These are phyloP conservation scores for Elymus sibiricus DNA, from an alignment of 176 grass and related monocot species.

Conservation along the genomic window DNA sequence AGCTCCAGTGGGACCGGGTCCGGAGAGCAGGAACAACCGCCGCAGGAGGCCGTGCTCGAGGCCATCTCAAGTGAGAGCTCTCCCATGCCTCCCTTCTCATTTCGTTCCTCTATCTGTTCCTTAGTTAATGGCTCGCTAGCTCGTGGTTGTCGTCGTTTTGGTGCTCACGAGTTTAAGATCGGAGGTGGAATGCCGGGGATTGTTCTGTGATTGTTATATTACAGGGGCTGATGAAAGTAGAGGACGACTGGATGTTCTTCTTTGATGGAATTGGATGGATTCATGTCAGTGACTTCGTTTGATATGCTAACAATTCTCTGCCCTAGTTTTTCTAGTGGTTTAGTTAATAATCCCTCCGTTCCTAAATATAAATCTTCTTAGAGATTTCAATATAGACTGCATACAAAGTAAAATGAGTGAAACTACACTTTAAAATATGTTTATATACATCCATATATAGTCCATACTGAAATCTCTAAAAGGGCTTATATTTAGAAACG, in stretches of 20 bases:
- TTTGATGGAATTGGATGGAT: neutral
- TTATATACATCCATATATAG: no score
- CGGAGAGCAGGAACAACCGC: constrained; percentile 46
- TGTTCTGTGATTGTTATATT: neutral
- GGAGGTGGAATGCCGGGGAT: neutral
- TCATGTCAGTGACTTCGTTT: neutral
- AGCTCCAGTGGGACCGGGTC: constrained; percentile 4
- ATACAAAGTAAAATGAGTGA: no score
- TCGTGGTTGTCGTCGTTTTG: neutral
- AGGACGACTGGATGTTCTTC: neutral
- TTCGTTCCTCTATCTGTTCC: neutral
- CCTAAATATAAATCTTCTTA: no score
- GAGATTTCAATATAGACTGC: no score
- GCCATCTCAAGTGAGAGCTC: constrained; percentile 59
- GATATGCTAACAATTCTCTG: neutral
- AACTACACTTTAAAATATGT: no score
- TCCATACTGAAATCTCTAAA: no score
- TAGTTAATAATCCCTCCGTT: neutral
- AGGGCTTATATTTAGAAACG: no score
- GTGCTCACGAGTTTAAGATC: neutral
- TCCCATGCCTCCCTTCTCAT: neutral
- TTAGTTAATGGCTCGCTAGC: neutral
- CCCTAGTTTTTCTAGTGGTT: neutral
- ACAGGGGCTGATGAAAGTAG: neutral
- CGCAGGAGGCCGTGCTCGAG: constrained; percentile 70